These are phyloP conservation scores for Exobasidium rhododendri DNA, from an alignment of 1,284 basidiomycete species.

Conservation along the genomic window DNA sequence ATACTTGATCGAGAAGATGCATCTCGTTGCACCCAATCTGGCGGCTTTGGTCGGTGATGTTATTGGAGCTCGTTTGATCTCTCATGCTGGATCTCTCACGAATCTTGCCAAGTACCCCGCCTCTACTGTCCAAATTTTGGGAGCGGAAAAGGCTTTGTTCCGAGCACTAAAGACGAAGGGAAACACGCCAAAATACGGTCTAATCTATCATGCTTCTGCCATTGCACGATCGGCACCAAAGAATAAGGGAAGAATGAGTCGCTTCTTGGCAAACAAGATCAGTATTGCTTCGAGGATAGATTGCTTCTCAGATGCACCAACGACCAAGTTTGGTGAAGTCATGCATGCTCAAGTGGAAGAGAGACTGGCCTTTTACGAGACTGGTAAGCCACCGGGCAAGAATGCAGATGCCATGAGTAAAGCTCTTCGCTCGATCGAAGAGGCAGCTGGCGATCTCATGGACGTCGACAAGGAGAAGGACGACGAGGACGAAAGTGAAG, in stretches of 20 bases:
- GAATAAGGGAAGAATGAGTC: slow-evolving; percentile 86
- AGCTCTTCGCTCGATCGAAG: slow-evolving; percentile 73
- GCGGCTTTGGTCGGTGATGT: slow-evolving; percentile 88
- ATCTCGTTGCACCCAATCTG: slow-evolving; percentile 89
- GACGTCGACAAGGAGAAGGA: slow-evolving; percentile 66
- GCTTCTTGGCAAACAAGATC: slow-evolving; percentile 87
- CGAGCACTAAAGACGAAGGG: slow-evolving; percentile 97
- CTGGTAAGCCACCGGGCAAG: slow-evolving; percentile 50
- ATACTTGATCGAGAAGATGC: slow-evolving; percentile 97
- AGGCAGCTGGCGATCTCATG: slow-evolving; percentile 68
- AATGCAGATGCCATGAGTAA: slow-evolving; percentile 66
- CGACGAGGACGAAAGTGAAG: slow-evolving; percentile 61
- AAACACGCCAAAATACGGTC: slow-evolving; percentile 84
- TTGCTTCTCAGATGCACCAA: slow-evolving; percentile 83
- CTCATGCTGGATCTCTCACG: slow-evolving; percentile 93
- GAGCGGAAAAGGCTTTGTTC: slow-evolving; percentile 97
- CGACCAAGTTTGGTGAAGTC: slow-evolving; percentile 90
- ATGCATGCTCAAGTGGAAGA: slow-evolving; percentile 92
- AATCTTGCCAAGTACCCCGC: slow-evolving; percentile 98
- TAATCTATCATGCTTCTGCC: slow-evolving; percentile 63
- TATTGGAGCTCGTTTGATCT: slow-evolving; percentile 90
- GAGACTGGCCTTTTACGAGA: slow-evolving; percentile 87
- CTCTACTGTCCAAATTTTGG: slow-evolving; percentile 94
- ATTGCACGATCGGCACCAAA: slow-evolving; percentile 92
- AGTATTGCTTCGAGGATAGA: slow-evolving; percentile 97